Base-by-base conservation (phyloP, 305 asterid species). In the Petunia hybrid region DNA sequence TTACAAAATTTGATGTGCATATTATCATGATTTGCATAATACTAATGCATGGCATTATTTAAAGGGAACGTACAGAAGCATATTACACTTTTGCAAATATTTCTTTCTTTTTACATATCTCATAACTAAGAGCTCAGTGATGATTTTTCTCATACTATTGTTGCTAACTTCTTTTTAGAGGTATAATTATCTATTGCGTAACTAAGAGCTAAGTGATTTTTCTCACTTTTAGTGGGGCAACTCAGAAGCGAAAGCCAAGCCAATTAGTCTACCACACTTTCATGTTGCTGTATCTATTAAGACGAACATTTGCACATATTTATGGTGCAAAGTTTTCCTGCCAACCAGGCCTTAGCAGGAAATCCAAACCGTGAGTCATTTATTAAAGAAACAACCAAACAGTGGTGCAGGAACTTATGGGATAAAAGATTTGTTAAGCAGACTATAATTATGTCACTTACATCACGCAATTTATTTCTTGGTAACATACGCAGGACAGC, bases 401-500 rank as follows among this genome's bases (percentile, higher is more conserved):
- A 40, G 73, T 66, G 1, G 12, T 13, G 35, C 73, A 13, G 35
- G 51, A 66, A 39, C 51, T 66, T 14, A 6, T 6, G 12, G 45
- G 63, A 39, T 71, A 79, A 86, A 80, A 68, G 66, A 80, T 22
- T 56, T 42, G 57, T 35, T 43, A 53, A 71, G 46, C 8, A 55
- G 62, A 36, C 51, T 35, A 57, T n/a, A 57, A 14, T n/a, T 2
- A 57, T 8, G 35, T 46, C 45, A 87, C 99, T 90, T 88, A 95
- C 99, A 83, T 94, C 98, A 4, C 98, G 98, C 83, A 95, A 84
- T 84, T 94, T 95, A 86, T 95, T 95, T 83, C 98, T 89, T 14
- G 99, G 99, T 80, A 95, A 93, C 99, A 95, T 95, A n/a, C 99
- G 94, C 43, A 95, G 79, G 79, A 95, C 93, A 82, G 99, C 99